Evolutionary conservation across 768 basidiomycete species (phyloP), one percentile per base, ranked within the genome.

Genomic region (Suillus bovinus): DNA sequence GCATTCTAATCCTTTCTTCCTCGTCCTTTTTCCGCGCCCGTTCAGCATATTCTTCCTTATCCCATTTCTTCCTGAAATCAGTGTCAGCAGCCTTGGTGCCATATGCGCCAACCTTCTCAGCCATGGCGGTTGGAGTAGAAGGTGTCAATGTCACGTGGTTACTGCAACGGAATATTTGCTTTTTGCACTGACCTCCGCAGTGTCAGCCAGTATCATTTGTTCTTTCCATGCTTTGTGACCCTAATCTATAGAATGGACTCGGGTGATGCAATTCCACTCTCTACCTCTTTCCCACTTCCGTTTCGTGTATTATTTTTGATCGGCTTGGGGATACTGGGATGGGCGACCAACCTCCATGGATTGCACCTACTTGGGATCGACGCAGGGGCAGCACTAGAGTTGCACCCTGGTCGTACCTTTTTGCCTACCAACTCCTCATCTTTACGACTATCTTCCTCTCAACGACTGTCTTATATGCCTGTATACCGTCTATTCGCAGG

Each of bases 271-370:
- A 72, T 80, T 52, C 76, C 81, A 49, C 79, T 85, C 61, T 80
- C 84, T 59, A 78, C 82, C 41, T 76, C 77, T 22, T 91, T 96
- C 71, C 96, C 97, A 13, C 82, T 99, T 1, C 96, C 97, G 1
- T 98, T 94, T 73, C 91, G 97, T 64, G 93, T 94, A 29, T 83
- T 97, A 62, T 83, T 85, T 66, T 82, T 97, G 62, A 80, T 86
- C 59, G 90, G 91, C 22, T 68, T 93, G 38, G 95, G 93, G 13
- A 84, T 95, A 60, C 78, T 96, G 5, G 89, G 89, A 64, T 99
- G 96, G 95, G 94, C 94, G 0, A 86, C 89, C 38, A 99, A 99
- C 75, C 77, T 99, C 8, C 96, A 99, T 74, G 85, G 91, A 55
- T 86, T 99, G 52, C 80, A 88, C 65, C 66, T 81, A 13, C 78